Percentiles rank a stretch among this genome's conserved stretches.
These are phyloP conservation scores for Acacia melanoxylon DNA, from an alignment of 306 rosid genomes.

Conservation along the genomic window DNA sequence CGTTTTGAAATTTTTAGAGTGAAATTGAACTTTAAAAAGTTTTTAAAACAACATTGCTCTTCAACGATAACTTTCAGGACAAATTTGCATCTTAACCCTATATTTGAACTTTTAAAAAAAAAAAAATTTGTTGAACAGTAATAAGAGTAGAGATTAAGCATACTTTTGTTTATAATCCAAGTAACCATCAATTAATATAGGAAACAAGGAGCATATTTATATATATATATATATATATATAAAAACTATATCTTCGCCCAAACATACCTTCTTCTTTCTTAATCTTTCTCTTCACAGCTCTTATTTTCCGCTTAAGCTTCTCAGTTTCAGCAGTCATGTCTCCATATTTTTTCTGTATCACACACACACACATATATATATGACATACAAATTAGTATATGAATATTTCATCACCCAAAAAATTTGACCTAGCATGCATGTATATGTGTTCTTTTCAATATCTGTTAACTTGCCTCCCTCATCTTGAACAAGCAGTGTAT, in stretches of 20 bases:
- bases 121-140: background rate
- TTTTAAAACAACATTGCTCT: no score
- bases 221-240: no score
- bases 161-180: background rate
- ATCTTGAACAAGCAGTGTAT: background rate
- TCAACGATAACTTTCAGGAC: no score
- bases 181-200: background rate
- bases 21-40: no score
- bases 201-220: background rate
- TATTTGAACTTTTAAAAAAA: no score
- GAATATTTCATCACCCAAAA: no score
- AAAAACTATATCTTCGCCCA: background rate
- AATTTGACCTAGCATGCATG: no score
- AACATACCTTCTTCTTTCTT: background rate
- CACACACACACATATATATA: no score
- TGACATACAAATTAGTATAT: background rate
- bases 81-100: no score
- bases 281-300: background rate
- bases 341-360: background rate
- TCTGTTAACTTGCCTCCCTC: background rate
- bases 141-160: background rate
- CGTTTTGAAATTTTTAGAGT: no score
- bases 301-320: background rate
- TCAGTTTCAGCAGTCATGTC: background rate
- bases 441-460: no score